These are phyloP conservation scores for Aureobasidium mangrovei DNA, from an alignment of 2,329 filamentous ascomycete species.

Conservation along the genomic window DNA sequence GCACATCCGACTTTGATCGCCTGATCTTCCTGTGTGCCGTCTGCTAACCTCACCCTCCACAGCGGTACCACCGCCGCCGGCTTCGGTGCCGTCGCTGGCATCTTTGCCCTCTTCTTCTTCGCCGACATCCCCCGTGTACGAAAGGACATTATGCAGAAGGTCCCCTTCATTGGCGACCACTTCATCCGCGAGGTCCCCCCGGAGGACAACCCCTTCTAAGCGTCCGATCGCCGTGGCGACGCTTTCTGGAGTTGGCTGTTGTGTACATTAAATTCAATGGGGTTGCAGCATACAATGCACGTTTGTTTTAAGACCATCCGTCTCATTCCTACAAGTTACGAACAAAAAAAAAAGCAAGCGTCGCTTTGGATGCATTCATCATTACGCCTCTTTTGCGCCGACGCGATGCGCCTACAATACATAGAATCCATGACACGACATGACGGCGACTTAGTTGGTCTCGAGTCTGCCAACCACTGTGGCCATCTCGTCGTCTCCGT, in stretches of 20 bases:
- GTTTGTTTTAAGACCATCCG: conserved; percentile 2
- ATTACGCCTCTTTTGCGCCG: conserved; percentile 13
- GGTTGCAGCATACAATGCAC: conserved; percentile 9
- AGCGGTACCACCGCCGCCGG: conserved; percentile 39
- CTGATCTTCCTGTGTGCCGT: not conserved
- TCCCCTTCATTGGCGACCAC: conserved; percentile 50
- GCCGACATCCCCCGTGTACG: conserved; percentile 54
- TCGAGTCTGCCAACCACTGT: conserved; percentile 74
- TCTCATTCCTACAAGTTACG: not conserved
- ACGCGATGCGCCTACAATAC: conserved; percentile 13
- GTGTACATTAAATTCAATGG: conserved; percentile 10
- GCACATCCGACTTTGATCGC: not conserved
- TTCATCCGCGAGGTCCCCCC: conserved; percentile 50
- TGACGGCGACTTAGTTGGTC: conserved; percentile 31
- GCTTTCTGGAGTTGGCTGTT: conserved; percentile 5
- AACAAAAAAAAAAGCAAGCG: not conserved
- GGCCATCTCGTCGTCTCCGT: conserved; percentile 95
- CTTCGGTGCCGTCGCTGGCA: conserved; percentile 49
- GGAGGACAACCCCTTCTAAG: conserved; percentile 54
- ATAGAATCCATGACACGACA: not conserved
- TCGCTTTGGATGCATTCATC: conserved; percentile 7
- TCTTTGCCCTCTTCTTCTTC: conserved; percentile 57
- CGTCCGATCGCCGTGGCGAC: not conserved
- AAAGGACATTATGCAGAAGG: conserved; percentile 52
- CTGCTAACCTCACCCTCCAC: conserved; percentile 1